phyloP scores from a whole-genome alignment of 2,329 filamentous ascomycete genomes.

The Fusarium luffae region DNA sequence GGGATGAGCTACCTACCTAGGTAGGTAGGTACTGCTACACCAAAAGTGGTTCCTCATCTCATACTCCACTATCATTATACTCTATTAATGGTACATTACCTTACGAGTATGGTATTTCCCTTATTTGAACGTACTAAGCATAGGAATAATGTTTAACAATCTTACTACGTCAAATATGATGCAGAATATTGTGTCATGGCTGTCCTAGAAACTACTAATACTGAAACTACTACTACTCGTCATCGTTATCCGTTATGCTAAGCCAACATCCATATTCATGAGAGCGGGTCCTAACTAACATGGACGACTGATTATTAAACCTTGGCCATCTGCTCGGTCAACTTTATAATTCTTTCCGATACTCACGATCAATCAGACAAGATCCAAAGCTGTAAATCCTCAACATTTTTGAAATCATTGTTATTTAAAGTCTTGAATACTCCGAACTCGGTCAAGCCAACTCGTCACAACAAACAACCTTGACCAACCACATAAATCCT shows the following conservation, averaged over 20 bases:
- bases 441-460: neutral
- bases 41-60: slow-evolving; percentile 4
- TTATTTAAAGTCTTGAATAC: slow-evolving; percentile 2
- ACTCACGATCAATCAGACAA: neutral
- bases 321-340: neutral
- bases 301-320: slow-evolving; percentile 33
- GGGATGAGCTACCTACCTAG: neutral
- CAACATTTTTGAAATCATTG: slow-evolving; percentile 15
- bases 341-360: slow-evolving; percentile 29
- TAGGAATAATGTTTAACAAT: neutral
- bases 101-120: neutral
- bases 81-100: neutral
- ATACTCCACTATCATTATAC: neutral
- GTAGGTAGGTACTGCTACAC: neutral
- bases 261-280: slow-evolving; percentile 18
- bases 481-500: neutral
- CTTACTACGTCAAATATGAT: neutral
- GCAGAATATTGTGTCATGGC: neutral
- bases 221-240: neutral
- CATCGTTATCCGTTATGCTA: slow-evolving; percentile 26
- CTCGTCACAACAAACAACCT: neutral
- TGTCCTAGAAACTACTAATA: neutral
- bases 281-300: slow-evolving; percentile 12
- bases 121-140: neutral
- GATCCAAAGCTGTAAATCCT: neutral